Evolutionary conservation across 2,329 filamentous ascomycete species (phyloP), one percentile per base, ranked within the genome.

Genomic region (Clarireedia paspali): DNA sequence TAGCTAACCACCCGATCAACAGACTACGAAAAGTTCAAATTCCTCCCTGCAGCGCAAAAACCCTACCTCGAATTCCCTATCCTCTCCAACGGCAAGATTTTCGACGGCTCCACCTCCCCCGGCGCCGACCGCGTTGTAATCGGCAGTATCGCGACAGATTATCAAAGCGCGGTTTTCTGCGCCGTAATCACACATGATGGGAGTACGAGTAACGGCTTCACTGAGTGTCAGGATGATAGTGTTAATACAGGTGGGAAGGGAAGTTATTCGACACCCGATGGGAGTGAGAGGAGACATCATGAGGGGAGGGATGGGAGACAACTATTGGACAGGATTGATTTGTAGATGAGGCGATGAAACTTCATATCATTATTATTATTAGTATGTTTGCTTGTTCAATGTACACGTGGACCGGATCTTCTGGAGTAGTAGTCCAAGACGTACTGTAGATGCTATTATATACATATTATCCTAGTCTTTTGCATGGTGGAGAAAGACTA

Each of bases 31-130:
- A 57, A 65, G 10, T 68, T 69, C 60, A 56, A 60, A 24, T 70
- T 70, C 60, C 26, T 53, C 15, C 65, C 67, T 50, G 65, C 65
- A 9, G 49, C 64, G 24, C 38, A 54, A 24, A 62, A 60, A 36
- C 67, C 69, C 0, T 69, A 69, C 45, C 62, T 69, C 30, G 68
- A 70, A 39, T 71, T 70, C 27, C 67, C 68, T 5, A 64, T 71
- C 47, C 42, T 67, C 23, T 34, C 54, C 12, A 54, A 45, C 20
- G 64, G 64, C 17, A 39, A 50, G 1, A 49, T 17, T 5, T 69
- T 64, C 51, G 60, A 57, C 5, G 66, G 62, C 1, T 67, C 61
- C 4, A 44, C 58, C 36, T 61, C 59, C 5, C 68, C 68, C 1
- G 68, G 68, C 4, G 63, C 67, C 2, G 69, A 70, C 39, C 55